Evolutionary conservation across 768 basidiomycete species (phyloP).

Genomic region (Gymnopilus junonius): DNA sequence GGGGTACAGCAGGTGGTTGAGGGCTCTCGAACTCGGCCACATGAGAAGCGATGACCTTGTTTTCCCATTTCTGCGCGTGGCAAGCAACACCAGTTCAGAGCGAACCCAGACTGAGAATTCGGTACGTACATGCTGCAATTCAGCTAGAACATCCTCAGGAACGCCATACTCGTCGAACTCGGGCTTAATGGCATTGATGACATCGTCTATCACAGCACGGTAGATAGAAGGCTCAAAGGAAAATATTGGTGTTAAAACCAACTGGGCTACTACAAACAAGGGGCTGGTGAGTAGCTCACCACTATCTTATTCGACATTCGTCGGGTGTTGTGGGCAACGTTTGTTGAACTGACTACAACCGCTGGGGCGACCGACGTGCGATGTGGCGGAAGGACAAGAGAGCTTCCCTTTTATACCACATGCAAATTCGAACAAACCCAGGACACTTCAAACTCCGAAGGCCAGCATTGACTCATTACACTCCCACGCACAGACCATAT

Average conservation of each 20-base stretch:
- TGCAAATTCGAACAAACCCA: conserved; percentile 44
- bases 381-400: conserved; percentile 44
- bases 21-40: conserved; percentile 90
- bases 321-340: conserved; percentile 36
- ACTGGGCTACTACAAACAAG: conserved; percentile 57
- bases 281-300: conserved; percentile 83
- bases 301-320: conserved; percentile 98
- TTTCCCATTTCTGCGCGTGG: conserved; percentile 86
- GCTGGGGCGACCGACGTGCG: conserved; percentile 41
- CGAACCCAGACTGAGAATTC: conserved; percentile 20
- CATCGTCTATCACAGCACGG: conserved; percentile 95
- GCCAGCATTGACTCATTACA: conserved; percentile 23
- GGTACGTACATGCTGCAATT: conserved; percentile 82
- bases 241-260: conserved; percentile 56
- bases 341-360: conserved; percentile 38
- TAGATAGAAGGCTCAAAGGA: conserved; percentile 86
- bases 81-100: conserved; percentile 20
- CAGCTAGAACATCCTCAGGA: conserved; percentile 85
- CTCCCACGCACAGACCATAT: conserved; percentile 51
- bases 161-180: conserved; percentile 99
- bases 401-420: conserved; percentile 54
- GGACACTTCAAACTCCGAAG: conserved; percentile 51
- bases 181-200: conserved; percentile 82
- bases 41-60: conserved; percentile 89
- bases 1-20: conserved; percentile 37